Evolutionary conservation across 2,329 filamentous ascomycete genomes (phyloP).

Genomic region (Xylariaceae sp.): DNA sequence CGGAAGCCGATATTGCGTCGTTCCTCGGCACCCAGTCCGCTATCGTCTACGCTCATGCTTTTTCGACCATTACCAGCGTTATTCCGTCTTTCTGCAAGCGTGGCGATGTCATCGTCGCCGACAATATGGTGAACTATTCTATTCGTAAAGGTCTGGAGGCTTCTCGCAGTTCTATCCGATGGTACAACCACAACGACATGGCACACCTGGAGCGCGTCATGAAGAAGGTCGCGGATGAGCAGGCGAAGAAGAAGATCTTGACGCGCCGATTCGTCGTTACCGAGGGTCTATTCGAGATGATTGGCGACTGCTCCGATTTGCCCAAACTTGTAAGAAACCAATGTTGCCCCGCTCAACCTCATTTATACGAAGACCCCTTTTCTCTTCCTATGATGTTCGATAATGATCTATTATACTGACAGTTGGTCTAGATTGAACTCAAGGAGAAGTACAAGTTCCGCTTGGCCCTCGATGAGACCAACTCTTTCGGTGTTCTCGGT

Average conservation of each 20-base stretch:
- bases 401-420: constrained; percentile 3
- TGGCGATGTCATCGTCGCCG: constrained; percentile 93
- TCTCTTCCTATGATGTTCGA: neutral
- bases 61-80: constrained; percentile 93
- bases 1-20: constrained; percentile 85
- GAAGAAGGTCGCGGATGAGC: constrained; percentile 79
- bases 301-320: constrained; percentile 78
- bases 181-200: constrained; percentile 97
- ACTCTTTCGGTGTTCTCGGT: constrained; percentile 92
- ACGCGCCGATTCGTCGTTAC: constrained; percentile 94
- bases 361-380: constrained; percentile 25
- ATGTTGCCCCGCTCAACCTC: neutral
- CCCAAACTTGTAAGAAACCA: constrained; percentile 64
- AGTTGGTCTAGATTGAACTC: constrained; percentile 63
- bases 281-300: constrained; percentile 87
- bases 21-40: constrained; percentile 83
- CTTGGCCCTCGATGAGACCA: constrained; percentile 93
- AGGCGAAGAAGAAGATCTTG: constrained; percentile 75
- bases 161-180: constrained; percentile 81
- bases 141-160: constrained; percentile 94
- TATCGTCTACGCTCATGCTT: constrained; percentile 93
- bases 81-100: constrained; percentile 96
- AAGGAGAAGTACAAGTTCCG: constrained; percentile 98
- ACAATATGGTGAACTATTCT: constrained; percentile 87
- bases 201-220: constrained; percentile 83